Evolutionary conservation across 129 eudicot species (phyloP), one percentile per base, ranked within the genome.

Genomic region (Daucus carota): DNA sequence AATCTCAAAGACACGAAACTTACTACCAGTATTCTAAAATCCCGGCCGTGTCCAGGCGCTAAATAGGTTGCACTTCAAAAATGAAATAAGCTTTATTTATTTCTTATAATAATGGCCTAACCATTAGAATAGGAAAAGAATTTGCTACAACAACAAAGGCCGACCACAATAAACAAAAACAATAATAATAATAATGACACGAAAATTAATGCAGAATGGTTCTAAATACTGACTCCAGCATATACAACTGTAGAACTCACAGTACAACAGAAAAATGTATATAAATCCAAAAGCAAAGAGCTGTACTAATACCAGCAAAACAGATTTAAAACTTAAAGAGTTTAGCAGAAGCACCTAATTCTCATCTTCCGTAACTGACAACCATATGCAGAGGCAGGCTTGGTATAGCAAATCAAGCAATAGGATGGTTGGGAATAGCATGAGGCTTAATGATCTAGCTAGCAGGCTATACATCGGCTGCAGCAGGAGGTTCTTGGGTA

Each of bases 401-500:
- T 68, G 75, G 59, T 14, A 36, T 62, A 22, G 42, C 24, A 59
- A 24, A 28, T 38, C 18, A 75, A 41, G 42, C 68, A 29, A 60
- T 17, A 75, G 5, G 65, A 8, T 24, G 42, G 31, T 68, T 38
- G 59, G 75, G 68, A 8, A 26, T 65, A 57, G 42, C 20, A n/a
- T 4, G 38, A 6, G 59, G 6, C n/a, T 44, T 24, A 62, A 57
- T 47, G 73, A 70, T n/a, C 80, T 70, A 87, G 66, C 81, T 77
- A 20, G 80, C 89, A 40, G 89, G 83, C 80, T 85, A 86, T 16
- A 78, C 92, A 22, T 68, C 73, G 4, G 87, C 78, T 63, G 88
- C 81, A 54, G 78, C 86, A 45, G 84, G 28, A 32, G 78, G 67
- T 44, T 88, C 90, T 22, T 78, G 79, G 8, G 90, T n/a, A 75